Conservation (phyloP, 2,329 filamentous ascomycete genomes). For the Pyrenochaeta sp. region DNA sequence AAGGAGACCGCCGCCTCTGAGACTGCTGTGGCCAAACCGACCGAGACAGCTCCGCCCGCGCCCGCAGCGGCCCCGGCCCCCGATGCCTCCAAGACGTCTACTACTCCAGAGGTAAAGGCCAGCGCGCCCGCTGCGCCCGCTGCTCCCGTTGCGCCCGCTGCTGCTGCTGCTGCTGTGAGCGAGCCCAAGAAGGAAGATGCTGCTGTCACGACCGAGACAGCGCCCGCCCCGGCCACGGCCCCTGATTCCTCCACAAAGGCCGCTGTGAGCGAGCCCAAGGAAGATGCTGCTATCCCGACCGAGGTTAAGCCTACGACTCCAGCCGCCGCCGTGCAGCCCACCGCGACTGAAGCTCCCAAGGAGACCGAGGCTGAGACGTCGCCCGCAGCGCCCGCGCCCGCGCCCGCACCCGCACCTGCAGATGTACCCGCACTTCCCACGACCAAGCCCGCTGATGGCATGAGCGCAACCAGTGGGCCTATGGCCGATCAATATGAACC, state of each 20-base stretch:
- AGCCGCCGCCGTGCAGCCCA: slow-evolving; percentile 34
- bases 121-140: slow-evolving; percentile 17
- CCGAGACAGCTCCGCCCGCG: slow-evolving; percentile 43
- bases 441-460: slow-evolving; percentile 42
- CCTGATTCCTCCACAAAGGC: no score
- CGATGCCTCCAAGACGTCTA: slow-evolving; percentile 16
- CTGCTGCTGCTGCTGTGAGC: slow-evolving; percentile 19
- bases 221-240: slow-evolving; percentile 40
- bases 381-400: slow-evolving; percentile 15
- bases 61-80: slow-evolving; percentile 37
- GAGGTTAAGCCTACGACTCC: slow-evolving; percentile 44
- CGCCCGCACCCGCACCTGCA: slow-evolving; percentile 22
- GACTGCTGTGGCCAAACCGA: slow-evolving; percentile 36
- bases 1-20: slow-evolving; percentile 37
- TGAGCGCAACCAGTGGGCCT: slow-evolving; percentile 50
- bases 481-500: slow-evolving; percentile 44
- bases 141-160: slow-evolving; percentile 21
- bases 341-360: slow-evolving; percentile 23
- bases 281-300: slow-evolving; percentile 36
- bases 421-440: slow-evolving; percentile 33
- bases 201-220: slow-evolving; percentile 40
- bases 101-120: slow-evolving; percentile 11
- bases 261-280: slow-evolving; percentile 27
- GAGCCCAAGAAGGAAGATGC: slow-evolving; percentile 37
- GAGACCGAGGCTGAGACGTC: slow-evolving; percentile 25